phyloP scores from a whole-genome alignment of 495 filamentous ascomycete species.

The Aspergillus egyptiacus region DNA sequence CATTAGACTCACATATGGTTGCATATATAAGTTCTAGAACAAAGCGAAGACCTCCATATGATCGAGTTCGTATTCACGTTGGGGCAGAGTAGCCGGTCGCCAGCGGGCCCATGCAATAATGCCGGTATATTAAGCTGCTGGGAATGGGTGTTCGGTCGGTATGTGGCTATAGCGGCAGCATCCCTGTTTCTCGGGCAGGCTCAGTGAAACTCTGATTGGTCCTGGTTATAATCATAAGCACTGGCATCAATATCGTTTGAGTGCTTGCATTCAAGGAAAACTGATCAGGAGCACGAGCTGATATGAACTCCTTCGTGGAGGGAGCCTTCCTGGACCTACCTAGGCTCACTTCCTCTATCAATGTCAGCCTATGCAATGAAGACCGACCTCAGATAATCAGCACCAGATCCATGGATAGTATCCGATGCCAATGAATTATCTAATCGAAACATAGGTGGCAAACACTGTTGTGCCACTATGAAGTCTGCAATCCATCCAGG shows the following conservation, averaged over 20 bases:
- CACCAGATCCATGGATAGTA: background rate
- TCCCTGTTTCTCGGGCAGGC: background rate
- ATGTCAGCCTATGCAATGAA: no score
- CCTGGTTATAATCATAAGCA: background rate
- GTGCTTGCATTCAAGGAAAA: background rate
- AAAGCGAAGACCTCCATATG: background rate
- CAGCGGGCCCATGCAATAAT: constrained; percentile 7
- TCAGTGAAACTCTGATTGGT: background rate
- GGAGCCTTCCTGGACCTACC: no score
- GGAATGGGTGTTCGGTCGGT: no score
- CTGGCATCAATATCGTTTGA: background rate
- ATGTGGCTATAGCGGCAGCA: no score
- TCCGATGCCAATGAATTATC: background rate
- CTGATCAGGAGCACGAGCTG: no score
- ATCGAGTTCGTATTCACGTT: background rate
- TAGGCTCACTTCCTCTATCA: no score
- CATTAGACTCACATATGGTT: no score
- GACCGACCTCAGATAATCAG: background rate
- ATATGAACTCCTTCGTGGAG: no score
- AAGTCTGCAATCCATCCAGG: no score
- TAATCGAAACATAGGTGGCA: constrained; percentile 3
- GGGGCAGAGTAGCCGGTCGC: background rate
- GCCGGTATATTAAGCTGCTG: constrained; percentile 4
- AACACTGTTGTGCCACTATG: constrained; percentile 6
- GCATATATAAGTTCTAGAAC: no score